Percentiles rank a stretch among this genome's conserved stretches.
Conservation (phyloP, 495 filamentous ascomycete genomes). For the Penicillium atrosanguineum region DNA sequence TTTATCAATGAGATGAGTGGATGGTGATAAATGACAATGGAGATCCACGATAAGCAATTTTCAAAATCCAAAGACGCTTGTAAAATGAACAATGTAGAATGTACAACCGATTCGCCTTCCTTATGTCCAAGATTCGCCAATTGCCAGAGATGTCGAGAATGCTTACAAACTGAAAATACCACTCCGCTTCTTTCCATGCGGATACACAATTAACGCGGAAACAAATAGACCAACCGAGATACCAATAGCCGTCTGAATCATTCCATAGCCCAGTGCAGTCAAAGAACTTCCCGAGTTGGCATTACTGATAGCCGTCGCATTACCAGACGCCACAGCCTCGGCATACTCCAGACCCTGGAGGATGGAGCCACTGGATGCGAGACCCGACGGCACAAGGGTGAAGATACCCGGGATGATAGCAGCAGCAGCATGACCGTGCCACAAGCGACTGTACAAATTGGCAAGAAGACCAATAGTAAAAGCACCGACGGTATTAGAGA, state of each 20-base stretch:
- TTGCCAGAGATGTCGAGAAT: background rate
- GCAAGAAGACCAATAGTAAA: slow-evolving; percentile 79
- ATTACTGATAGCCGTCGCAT: slow-evolving; percentile 2
- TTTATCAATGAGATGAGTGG: background rate
- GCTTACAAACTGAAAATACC: slow-evolving; percentile 75
- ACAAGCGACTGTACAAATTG: slow-evolving; percentile 76
- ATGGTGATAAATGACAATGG: background rate
- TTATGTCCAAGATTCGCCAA: too few species aligned
- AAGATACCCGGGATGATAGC: slow-evolving; percentile 91
- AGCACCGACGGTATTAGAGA: slow-evolving; percentile 78
- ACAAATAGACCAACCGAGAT: slow-evolving; percentile 85
- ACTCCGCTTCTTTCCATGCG: slow-evolving; percentile 74
- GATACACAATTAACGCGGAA: slow-evolving; percentile 79
- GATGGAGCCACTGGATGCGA: slow-evolving; percentile 76
- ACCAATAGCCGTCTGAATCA: slow-evolving; percentile 86
- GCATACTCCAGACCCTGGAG: slow-evolving; percentile 74
- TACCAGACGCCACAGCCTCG: slow-evolving; percentile 55
- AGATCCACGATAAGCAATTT: background rate
- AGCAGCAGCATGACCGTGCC: slow-evolving; percentile 78
- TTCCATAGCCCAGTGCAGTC: slow-evolving; percentile 55
- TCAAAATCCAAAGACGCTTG: background rate
- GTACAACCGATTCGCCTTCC: background rate
- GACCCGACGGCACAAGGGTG: slow-evolving; percentile 82
- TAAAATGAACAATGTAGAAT: slow-evolving; percentile 9
- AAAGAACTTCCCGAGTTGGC: slow-evolving; percentile 17